Evolutionary conservation across 1,139 yeast species (phyloP).

Genomic region (Geotrichum bryndzae): DNA sequence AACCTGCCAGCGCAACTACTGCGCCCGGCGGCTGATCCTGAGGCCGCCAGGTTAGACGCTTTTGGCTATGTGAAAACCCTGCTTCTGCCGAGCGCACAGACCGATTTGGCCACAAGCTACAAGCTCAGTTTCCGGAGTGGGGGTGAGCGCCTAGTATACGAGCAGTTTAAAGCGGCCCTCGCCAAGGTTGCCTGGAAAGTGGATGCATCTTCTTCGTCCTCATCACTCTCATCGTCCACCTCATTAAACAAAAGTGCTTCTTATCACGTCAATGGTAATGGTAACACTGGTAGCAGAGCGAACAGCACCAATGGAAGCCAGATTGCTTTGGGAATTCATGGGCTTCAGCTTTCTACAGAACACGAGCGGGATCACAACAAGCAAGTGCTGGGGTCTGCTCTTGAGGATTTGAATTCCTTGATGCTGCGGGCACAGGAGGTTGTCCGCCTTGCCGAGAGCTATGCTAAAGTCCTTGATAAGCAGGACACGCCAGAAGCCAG

Average conservation of each 20-base stretch:
- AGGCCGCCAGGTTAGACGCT: conserved; percentile 23
- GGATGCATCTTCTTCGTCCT: not conserved
- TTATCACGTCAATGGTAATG: not conserved
- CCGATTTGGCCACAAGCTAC: conserved; percentile 14
- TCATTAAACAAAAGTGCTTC: not conserved
- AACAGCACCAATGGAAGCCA: not conserved
- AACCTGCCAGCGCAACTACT: conserved; percentile 27
- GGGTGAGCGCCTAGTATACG: conserved; percentile 33
- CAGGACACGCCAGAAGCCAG: conserved; percentile 11
- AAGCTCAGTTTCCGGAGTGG: conserved; percentile 36
- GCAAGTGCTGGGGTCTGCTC: conserved; percentile 56
- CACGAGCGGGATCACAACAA: conserved; percentile 56
- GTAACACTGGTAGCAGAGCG: not conserved
- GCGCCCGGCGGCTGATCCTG: conserved; percentile 16
- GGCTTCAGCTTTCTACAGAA: conserved; percentile 58
- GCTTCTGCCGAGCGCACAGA: conserved; percentile 24
- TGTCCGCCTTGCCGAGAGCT: conserved; percentile 50
- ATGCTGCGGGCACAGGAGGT: conserved; percentile 76
- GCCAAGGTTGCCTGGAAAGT: conserved; percentile 25
- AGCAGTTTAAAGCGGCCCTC: conserved; percentile 26
- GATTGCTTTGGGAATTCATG: conserved; percentile 52
- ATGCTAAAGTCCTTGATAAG: conserved; percentile 35
- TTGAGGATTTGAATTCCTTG: conserved; percentile 70
- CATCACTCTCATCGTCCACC: not conserved
- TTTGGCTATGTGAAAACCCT: conserved; percentile 24